phyloP scores from a whole-genome alignment of 345 rosid species.

The Gossypium herbaceum region DNA sequence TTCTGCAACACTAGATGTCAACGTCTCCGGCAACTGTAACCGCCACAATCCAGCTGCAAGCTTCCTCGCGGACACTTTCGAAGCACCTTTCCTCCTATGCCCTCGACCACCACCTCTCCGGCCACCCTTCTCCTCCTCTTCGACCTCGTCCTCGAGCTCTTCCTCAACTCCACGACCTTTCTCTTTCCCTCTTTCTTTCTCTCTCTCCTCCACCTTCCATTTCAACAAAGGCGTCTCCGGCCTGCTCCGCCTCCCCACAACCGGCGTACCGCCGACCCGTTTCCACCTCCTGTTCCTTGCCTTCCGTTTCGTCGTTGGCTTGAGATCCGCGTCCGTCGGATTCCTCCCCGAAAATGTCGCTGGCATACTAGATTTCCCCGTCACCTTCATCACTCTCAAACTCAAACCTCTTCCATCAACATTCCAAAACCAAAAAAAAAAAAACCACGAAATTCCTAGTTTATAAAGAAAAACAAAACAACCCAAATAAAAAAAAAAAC shows the following conservation, averaged over 20 bases:
- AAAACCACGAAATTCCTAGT: background rate
- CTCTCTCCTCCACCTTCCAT: slow-evolving; percentile 69
- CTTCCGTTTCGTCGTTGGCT: slow-evolving; percentile 40
- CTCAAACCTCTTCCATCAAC: slow-evolving; percentile 19
- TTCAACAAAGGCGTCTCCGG: slow-evolving; percentile 79
- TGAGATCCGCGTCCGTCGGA: slow-evolving; percentile 53
- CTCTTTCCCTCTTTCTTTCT: slow-evolving; percentile 22
- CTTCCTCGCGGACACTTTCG: slow-evolving; percentile 70
- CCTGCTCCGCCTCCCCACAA: slow-evolving; percentile 51
- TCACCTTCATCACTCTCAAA: slow-evolving; percentile 55
- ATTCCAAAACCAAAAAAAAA: background rate
- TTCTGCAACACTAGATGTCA: slow-evolving; percentile 27
- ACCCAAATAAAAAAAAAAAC: background rate
- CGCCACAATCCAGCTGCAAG: slow-evolving; percentile 90
- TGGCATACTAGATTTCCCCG: slow-evolving; percentile 48
- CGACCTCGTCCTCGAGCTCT: slow-evolving; percentile 28
- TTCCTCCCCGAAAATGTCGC: slow-evolving; percentile 36
- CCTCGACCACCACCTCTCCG: slow-evolving; percentile 30
- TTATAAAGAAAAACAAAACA: background rate
- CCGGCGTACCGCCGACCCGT: slow-evolving; percentile 41
- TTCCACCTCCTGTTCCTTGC: slow-evolving; percentile 42
- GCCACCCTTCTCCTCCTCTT: slow-evolving; percentile 21
- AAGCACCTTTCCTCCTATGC: slow-evolving; percentile 28
- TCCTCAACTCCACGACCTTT: slow-evolving; percentile 26
- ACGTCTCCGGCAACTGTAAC: slow-evolving; percentile 57